Base-by-base conservation (phyloP, 768 basidiomycete species). In the Pisolithus tinctorius region DNA sequence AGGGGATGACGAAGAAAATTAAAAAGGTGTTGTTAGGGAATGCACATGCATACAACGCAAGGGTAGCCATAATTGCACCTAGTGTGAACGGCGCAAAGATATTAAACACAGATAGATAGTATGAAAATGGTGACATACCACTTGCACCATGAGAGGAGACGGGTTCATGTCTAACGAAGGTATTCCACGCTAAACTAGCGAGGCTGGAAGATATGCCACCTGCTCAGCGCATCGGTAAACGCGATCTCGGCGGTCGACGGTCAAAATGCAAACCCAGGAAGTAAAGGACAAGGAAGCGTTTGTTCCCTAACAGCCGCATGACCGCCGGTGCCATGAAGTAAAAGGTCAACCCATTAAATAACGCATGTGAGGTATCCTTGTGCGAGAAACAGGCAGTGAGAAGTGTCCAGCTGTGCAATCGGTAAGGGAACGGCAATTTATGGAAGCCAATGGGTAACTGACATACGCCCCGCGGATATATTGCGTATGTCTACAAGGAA, bases 301-400 rank as follows among this genome's bases (percentile, higher is more conserved):
- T 69, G 59, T 79, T 83, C 0, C 88, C 87, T 10, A 92, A 73
- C 42, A 84, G 67, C 16, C 68, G 59, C 26, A 91, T 72, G 44
- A 87, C 80, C 3, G 79, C 67, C 1, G 75, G 79, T 0, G 83
- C 86, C 77, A 90, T 80, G 69, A 86, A 91, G 66, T 75, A 88
- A 67, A 81, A 88, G 0, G 84, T 82, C 60, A 88, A 76, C n/a
- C 79, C 81, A 60, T 91, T 91, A 64, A 88, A 74, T n/a, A 88
- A 55, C 4, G 86, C 76, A 60, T 91, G 88, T 0, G 62, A 55
- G n/a, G 74, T 37, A 27, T 76, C 72, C 56, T 74, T 65, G 59
- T 91, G 88, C 4, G 87, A 88, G 71, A 93, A 92, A 53, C 73
- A 75, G 16, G 79, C 71, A 0, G 88, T 86, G 9, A 89, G 56